Evolutionary conservation across 805 yeast genomes (phyloP), one percentile per base, ranked within the genome.

Genomic region (Metschnikowia hibisci): DNA sequence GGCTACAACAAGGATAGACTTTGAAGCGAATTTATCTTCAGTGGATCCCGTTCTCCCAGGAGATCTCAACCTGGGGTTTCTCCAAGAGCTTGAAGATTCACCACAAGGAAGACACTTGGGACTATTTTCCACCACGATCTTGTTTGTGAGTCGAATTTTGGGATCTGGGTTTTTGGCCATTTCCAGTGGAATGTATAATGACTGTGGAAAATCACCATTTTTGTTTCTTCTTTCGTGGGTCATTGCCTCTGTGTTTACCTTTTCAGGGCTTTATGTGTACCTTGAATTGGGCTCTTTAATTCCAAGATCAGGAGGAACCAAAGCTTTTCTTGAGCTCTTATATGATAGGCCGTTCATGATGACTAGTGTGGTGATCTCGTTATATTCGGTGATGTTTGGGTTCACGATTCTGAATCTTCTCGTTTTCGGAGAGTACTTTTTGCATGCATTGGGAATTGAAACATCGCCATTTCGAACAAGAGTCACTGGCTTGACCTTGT

Each of bases 31-130:
- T 27, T n/a, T 42, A n/a, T 33, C 44, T 23, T 39, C 23, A 8
- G 20, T 39, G 15, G 22, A 23, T n/a, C 32, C 40, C 9, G 25
- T 46, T 4, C 43, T 37, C n/a, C 41, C 31, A 14, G 41, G 32
- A 4, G 43, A 34, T 12, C 28, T 26, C 13, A 32, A 18, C 8
- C 16, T 20, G n/a, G 36, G 38, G 11, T 47, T 41, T 42, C 50
- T 68, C 14, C 66, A 58, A 29, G 64, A 62, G 29, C 56, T 64
- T 14, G 81, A 77, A 50, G 81, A 77, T 16, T 62, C 76, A 1
- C 90, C 90, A 1, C 88, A 82, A 51, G 91, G 91, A 1, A 66
- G 91, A 30, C 88, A 84, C 60, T 59, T 85, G 47, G 91, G 91
- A 0, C 59, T 82, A 2, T 82, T 75, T 52, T 80, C 88, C 6